Conservation (phyloP, 2,329 filamentous ascomycete genomes). For the Monosporascus cannonballus region DNA sequence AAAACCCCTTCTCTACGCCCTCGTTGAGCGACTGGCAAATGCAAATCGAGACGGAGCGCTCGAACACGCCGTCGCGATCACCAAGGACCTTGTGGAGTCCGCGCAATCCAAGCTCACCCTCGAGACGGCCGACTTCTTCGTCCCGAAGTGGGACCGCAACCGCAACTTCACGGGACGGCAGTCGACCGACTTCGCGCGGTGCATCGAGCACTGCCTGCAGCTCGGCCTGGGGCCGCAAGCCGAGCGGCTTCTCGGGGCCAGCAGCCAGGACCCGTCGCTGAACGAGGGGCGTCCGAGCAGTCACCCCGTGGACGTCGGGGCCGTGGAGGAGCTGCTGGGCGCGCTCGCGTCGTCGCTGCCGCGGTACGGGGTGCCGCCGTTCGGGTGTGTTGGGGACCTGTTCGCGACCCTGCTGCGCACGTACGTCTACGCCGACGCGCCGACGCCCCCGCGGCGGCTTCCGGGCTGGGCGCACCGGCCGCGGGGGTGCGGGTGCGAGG, state of each 20-base stretch:
- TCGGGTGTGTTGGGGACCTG: not conserved
- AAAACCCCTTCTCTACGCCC: not conserved
- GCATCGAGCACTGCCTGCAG: not conserved
- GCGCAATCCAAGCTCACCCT: not conserved
- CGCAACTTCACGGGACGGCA: not conserved
- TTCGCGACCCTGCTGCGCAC: not conserved
- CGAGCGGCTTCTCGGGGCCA: not conserved
- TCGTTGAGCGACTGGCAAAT: not conserved
- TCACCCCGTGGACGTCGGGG: not conserved
- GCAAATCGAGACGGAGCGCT: not conserved
- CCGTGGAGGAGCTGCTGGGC: not conserved
- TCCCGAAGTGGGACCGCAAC: not conserved
- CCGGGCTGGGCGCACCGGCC: not conserved
- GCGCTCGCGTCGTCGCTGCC: not conserved
- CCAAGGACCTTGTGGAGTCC: not conserved
- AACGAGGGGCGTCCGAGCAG: not conserved
- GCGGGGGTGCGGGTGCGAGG: not conserved
- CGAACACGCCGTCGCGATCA: not conserved
- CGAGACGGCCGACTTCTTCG: not conserved
- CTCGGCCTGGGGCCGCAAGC: not conserved
- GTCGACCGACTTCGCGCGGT: not conserved
- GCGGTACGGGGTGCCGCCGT: not conserved
- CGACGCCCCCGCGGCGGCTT: not conserved
- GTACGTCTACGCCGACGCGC: not conserved
- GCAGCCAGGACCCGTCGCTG: not conserved